Conservation (phyloP, 371 early-diverging fungal species). For the Thermomucor indicae-seudaticae region DNA sequence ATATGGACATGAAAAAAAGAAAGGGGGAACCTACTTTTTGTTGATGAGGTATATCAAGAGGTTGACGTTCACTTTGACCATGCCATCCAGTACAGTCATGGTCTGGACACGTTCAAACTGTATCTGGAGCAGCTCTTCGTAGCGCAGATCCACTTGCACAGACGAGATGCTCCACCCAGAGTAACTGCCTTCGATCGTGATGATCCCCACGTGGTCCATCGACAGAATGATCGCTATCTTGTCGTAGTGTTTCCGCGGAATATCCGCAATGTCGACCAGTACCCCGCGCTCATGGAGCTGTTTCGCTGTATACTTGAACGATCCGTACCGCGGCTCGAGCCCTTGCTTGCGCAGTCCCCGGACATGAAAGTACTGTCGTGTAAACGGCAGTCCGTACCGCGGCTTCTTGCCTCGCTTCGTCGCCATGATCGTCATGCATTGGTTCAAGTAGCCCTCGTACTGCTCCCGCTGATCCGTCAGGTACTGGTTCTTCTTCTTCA, state of each 20-base stretch:
- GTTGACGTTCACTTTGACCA: conserved; percentile 94
- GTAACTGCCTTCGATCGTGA: conserved; percentile 81
- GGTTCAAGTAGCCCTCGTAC: conserved; percentile 86
- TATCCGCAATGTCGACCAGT: conserved; percentile 76
- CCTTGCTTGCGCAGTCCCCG: conserved; percentile 81
- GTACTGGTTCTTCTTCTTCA: conserved; percentile 79
- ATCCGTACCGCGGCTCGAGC: conserved; percentile 93
- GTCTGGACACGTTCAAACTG: conserved; percentile 91
- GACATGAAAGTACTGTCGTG: conserved; percentile 91
- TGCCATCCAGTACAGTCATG: conserved; percentile 84
- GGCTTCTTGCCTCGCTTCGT: conserved; percentile 74
- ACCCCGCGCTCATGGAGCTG: conserved; percentile 91
- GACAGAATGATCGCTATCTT: conserved; percentile 88
- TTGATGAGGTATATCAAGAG: conserved; percentile 92
- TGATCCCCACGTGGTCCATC: conserved; percentile 88
- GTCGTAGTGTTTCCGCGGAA: conserved; percentile 81
- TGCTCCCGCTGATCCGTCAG: conserved; percentile 81
- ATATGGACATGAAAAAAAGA: too few species aligned
- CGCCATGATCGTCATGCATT: conserved; percentile 84
- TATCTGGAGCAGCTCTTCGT: conserved; percentile 90
- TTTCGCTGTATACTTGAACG: conserved; percentile 95
- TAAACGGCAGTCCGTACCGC: conserved; percentile 79
- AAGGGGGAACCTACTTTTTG: conserved; percentile 92
- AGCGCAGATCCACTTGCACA: conserved; percentile 77
- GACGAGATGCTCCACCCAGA: conserved; percentile 73